Percentiles rank a stretch among this genome's conserved stretches.
phyloP scores from a whole-genome alignment of 176 grass and related monocot species.

The Poa pratensis region DNA sequence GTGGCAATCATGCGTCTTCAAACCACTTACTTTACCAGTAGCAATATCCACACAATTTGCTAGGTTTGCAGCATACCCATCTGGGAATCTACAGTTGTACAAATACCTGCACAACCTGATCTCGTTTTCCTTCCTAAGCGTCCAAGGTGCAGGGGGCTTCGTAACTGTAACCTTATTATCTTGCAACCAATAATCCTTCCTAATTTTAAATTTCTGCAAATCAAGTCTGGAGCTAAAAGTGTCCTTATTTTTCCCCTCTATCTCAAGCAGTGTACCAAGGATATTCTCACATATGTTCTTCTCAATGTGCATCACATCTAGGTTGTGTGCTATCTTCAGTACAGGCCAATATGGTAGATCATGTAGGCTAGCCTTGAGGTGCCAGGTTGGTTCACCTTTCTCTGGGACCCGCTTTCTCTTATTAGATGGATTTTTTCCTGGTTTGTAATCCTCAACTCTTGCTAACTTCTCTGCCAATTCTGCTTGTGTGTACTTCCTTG shows the following conservation, averaged over 20 bases:
- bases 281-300: not conserved
- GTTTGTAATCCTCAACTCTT: not conserved
- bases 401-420: not conserved
- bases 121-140: not conserved
- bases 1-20: constrained; percentile 7
- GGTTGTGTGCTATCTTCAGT: constrained; percentile 17
- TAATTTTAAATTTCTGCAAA: not conserved
- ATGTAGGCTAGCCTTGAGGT: constrained; percentile 19
- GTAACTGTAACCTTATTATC: not conserved
- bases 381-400: not conserved
- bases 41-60: not conserved
- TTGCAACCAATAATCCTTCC: not conserved
- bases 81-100: not conserved
- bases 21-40: not conserved
- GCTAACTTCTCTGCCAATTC: not conserved
- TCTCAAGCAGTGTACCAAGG: not conserved
- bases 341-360: constrained; percentile 26
- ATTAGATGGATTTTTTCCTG: not conserved
- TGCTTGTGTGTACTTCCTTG: not conserved
- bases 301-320: constrained; percentile 32
- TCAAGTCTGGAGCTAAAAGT: not conserved
- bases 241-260: not conserved
- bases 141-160: not conserved
- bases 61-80: not conserved
- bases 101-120: not conserved